Percentiles rank a stretch among this genome's conserved stretches.
phyloP scores from a whole-genome alignment of 345 rosid species.

The Rhizophora apiculata region DNA sequence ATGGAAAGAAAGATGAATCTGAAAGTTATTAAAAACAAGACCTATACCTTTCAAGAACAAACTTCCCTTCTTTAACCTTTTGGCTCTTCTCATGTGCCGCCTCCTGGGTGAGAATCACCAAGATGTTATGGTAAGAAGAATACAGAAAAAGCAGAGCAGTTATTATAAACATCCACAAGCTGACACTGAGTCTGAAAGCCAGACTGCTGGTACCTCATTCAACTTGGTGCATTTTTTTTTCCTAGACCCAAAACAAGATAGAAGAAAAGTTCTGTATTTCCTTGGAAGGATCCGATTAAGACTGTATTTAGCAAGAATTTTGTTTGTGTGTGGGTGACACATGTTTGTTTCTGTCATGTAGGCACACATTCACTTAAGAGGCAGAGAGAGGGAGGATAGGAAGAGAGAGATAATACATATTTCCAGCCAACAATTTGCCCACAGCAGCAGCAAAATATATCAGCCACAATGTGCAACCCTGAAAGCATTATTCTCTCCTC shows the following conservation, averaged over 20 bases:
- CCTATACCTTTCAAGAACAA: slow-evolving; percentile 73
- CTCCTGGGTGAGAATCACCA: slow-evolving; percentile 40
- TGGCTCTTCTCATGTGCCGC: slow-evolving; percentile 68
- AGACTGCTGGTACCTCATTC: no score
- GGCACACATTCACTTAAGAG: no score
- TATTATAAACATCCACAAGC: no score
- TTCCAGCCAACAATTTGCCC: slow-evolving; percentile 95
- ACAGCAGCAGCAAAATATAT: slow-evolving; percentile 82
- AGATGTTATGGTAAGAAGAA: background rate
- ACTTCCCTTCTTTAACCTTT: slow-evolving; percentile 81
- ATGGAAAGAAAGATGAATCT: background rate
- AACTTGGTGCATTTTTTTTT: no score
- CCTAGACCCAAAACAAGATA: no score
- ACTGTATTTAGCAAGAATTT: no score
- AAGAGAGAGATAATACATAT: slow-evolving; percentile 48
- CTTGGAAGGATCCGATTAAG: no score
- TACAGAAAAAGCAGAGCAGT: background rate
- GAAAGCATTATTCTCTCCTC: slow-evolving; percentile 83
- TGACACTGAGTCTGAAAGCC: no score
- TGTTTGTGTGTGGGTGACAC: background rate
- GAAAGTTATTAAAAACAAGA: slow-evolving; percentile 2
- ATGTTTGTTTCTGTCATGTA: no score
- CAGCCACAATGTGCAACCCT: slow-evolving; percentile 80
- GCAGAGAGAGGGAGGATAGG: background rate
- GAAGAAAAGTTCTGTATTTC: no score